phyloP scores from a whole-genome alignment of 2,329 filamentous ascomycete genomes.

The Decorospora gaudefroyi region DNA sequence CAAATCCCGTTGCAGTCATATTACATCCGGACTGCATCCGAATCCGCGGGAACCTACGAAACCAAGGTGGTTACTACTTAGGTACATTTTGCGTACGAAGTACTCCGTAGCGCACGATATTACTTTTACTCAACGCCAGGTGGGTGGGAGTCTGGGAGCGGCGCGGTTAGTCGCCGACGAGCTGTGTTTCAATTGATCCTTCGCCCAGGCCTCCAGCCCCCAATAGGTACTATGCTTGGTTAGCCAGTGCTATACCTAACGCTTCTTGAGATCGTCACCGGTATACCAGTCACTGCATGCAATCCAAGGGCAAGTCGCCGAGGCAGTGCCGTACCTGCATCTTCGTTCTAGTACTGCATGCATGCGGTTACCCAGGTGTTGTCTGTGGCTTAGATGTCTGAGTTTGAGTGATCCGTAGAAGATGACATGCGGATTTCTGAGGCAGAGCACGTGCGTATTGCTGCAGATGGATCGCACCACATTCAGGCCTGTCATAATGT shows the following conservation, averaged over 20 bases:
- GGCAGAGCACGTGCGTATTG: neutral
- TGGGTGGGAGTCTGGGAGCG: constrained; percentile 7
- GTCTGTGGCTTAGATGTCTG: no score
- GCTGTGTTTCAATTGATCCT: neutral
- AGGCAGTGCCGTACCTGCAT: constrained; percentile 11
- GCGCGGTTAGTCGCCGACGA: neutral
- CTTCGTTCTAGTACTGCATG: neutral
- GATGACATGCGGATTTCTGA: neutral
- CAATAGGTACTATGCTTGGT: constrained; percentile 3
- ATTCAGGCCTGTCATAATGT: constrained; percentile 2
- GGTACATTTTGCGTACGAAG: constrained; percentile 1
- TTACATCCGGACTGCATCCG: neutral
- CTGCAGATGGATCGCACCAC: neutral
- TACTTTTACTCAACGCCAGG: neutral
- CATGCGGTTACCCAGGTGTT: no score
- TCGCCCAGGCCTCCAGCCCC: neutral
- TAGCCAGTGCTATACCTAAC: constrained; percentile 3
- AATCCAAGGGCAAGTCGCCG: no score
- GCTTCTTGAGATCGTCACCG: constrained; percentile 8
- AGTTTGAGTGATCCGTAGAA: neutral
- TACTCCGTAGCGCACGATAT: neutral
- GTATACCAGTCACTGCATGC: constrained; percentile 10
- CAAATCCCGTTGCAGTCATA: no score
- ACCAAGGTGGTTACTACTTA: neutral
- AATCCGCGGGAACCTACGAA: neutral